A percentile compares a stretch with the other conserved stretches of the same genome.
These are phyloP conservation scores for Mucor saturninus DNA, from an alignment of 371 early-diverging fungal genomes.

Conservation along the genomic window DNA sequence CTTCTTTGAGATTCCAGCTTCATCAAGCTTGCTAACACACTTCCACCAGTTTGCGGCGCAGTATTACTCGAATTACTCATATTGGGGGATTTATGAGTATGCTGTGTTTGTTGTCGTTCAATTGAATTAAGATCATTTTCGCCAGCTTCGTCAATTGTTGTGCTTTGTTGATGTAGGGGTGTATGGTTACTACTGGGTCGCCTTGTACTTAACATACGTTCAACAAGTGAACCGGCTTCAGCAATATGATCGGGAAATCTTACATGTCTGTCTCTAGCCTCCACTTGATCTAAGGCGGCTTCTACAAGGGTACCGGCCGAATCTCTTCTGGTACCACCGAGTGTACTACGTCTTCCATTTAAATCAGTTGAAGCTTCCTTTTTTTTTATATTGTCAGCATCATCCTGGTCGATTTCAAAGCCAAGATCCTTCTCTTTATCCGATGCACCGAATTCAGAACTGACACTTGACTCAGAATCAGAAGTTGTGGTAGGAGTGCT, in stretches of 20 bases:
- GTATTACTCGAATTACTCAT: neutral
- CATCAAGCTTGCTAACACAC: constrained; percentile 50
- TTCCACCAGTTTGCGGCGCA: constrained; percentile 20
- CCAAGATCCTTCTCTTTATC: constrained; percentile 3
- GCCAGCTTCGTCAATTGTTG: constrained; percentile 3
- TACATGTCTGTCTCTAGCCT: constrained; percentile 51
- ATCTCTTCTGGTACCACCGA: constrained; percentile 2
- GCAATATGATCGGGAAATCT: constrained; percentile 52
- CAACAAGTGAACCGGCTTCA: constrained; percentile 50
- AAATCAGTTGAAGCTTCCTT: neutral
- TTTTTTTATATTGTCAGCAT: neutral
- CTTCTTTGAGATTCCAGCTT: constrained; percentile 43
- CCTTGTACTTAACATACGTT: constrained; percentile 42
- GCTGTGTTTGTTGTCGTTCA: neutral
- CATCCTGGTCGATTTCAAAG: neutral
- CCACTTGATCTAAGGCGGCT: constrained; percentile 48
- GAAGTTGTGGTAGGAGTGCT: constrained; percentile 1
- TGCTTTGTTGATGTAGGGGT: constrained; percentile 11
- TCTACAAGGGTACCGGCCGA: constrained; percentile 42
- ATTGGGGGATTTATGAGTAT: too few relatives aligned
- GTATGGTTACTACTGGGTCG: neutral
- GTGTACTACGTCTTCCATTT: constrained; percentile 7
- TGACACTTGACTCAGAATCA: constrained; percentile 9
- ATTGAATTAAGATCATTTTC: constrained; percentile 6
- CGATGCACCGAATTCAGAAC: constrained; percentile 1